Evolutionary conservation across 805 yeast species (phyloP).

Genomic region (Candida manassasensis): DNA sequence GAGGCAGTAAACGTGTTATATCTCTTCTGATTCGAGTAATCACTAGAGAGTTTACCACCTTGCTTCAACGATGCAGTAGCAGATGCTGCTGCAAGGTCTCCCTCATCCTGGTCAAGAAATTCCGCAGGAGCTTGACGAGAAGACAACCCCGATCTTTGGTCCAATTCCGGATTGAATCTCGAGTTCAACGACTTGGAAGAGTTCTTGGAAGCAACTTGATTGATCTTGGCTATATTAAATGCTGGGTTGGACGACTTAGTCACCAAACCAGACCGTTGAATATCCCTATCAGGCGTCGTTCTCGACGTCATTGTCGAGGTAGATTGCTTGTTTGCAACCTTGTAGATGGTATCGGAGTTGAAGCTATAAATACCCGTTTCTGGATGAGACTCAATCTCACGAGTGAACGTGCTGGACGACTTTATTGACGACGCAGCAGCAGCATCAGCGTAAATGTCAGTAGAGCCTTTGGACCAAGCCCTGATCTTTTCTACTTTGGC

Average conservation of each 20-base stretch:
- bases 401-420: slow-evolving; percentile 16
- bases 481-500: slow-evolving; percentile 40
- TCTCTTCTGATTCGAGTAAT: slow-evolving; percentile 23
- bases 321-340: slow-evolving; percentile 36
- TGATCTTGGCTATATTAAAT: slow-evolving; percentile 32
- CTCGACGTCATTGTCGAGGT: slow-evolving; percentile 42
- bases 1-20: slow-evolving; percentile 35
- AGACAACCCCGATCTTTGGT: slow-evolving; percentile 35
- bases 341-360: slow-evolving; percentile 26
- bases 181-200: slow-evolving; percentile 36
- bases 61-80: slow-evolving; percentile 55
- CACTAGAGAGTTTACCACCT: slow-evolving; percentile 24
- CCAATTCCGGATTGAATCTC: slow-evolving; percentile 39
- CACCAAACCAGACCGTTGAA: slow-evolving; percentile 31
- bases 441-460: slow-evolving; percentile 47
- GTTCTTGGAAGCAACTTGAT: slow-evolving; percentile 32
- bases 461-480: slow-evolving; percentile 44
- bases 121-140: slow-evolving; percentile 17
- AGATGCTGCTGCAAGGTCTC: slow-evolving; percentile 42
- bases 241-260: slow-evolving; percentile 19
- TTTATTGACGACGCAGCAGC: slow-evolving; percentile 24
- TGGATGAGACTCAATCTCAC: slow-evolving; percentile 14
- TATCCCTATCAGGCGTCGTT: slow-evolving; percentile 36
- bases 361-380: slow-evolving; percentile 30
- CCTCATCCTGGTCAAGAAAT: slow-evolving; percentile 38